These are phyloP conservation scores for Colletotrichum sp. DNA, from an alignment of 2,329 filamentous ascomycete species.

Conservation along the genomic window DNA sequence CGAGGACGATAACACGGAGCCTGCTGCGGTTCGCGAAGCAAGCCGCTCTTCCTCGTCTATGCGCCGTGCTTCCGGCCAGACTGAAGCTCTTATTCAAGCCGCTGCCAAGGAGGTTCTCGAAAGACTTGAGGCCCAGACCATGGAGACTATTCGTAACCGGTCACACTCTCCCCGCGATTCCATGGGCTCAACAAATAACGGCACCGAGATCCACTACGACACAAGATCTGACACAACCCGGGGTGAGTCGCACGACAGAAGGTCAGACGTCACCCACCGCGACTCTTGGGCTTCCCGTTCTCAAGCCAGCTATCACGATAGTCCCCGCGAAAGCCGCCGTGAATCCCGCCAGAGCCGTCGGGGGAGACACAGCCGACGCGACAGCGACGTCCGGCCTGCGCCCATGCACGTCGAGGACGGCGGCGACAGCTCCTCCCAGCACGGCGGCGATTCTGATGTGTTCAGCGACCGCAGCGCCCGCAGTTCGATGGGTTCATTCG, in stretches of 20 bases:
- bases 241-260: constrained; percentile 1
- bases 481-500: constrained; percentile 60
- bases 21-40: neutral
- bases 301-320: neutral
- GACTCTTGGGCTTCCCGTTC: neutral
- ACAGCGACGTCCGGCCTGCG: neutral
- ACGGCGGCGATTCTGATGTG: constrained; percentile 60
- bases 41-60: constrained; percentile 25
- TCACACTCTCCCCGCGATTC: constrained; percentile 6
- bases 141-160: constrained; percentile 27
- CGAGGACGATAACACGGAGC: neutral
- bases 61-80: constrained; percentile 47
- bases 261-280: constrained; percentile 6
- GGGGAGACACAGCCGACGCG: neutral
- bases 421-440: constrained; percentile 54
- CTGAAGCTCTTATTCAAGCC: constrained; percentile 59
- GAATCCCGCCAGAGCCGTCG: neutral
- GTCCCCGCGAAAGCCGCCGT: neutral
- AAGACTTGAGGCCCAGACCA: constrained; percentile 45
- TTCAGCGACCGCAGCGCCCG: constrained; percentile 64
- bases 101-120: constrained; percentile 57
- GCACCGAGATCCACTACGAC: constrained; percentile 31
- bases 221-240: constrained; percentile 26
- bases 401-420: constrained; percentile 26
- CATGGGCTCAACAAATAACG: constrained; percentile 28